These are phyloP conservation scores for Spongospora subterranea DNA, from an alignment of 208 protist genomes.

Conservation along the genomic window DNA sequence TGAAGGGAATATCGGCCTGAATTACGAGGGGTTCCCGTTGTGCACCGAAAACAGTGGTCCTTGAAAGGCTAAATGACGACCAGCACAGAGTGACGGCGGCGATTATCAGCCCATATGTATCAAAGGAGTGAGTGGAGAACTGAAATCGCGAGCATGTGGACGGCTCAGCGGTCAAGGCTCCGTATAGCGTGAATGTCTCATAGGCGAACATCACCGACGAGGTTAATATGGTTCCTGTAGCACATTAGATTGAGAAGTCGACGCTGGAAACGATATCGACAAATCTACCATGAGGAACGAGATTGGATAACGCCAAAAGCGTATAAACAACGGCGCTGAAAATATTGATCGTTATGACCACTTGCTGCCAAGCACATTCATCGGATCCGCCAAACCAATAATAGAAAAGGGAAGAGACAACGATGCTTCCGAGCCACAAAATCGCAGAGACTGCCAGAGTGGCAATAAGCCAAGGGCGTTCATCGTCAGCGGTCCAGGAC, in stretches of 20 bases:
- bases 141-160: background rate
- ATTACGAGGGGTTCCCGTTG: background rate
- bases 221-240: background rate
- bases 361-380: slow-evolving; percentile 10
- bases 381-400: background rate
- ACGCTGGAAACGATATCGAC: background rate
- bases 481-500: background rate
- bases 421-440: background rate
- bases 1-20: background rate
- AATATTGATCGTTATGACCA: slow-evolving; percentile 8
- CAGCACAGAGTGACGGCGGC: slow-evolving; percentile 28
- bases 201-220: slow-evolving; percentile 51
- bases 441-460: background rate
- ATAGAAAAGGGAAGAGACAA: slow-evolving; percentile 16
- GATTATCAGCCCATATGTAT: background rate
- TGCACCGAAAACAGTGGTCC: background rate
- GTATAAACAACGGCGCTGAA: background rate
- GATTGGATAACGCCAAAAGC: background rate
- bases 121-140: background rate
- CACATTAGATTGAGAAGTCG: background rate
- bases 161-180: slow-evolving; percentile 23
- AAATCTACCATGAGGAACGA: slow-evolving; percentile 23
- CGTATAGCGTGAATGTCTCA: slow-evolving; percentile 9
- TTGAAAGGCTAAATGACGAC: slow-evolving; percentile 22
- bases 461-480: slow-evolving; percentile 46